Evolutionary conservation across 257 asterid genomes (phyloP), one percentile per base, ranked within the genome.

Genomic region (Forsythia viridissima): DNA sequence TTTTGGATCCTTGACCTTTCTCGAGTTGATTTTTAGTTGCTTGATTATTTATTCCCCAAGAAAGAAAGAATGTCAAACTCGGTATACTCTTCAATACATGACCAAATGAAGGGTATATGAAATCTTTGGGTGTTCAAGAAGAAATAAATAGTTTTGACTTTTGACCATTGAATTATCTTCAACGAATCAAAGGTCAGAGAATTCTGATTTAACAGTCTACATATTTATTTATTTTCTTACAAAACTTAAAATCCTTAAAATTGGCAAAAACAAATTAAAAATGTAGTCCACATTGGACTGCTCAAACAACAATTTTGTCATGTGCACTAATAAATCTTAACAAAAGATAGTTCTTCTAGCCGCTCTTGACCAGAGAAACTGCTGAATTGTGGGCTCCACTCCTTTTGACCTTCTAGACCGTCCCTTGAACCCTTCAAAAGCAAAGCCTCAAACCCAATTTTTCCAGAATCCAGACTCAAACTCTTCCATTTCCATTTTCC

Each of bases 341-440:
- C n/a, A 6, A 16, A 6, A 59, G 70, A 30, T 63, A 10, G 70
- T 63, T 67, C 68, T 68, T 75, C 79, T 15, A 39, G 77, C 84
- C 80, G 20, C 72, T 67, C 37, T 34, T 84, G 86, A 81, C 88
- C 79, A 10, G 30, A 8, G 44, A 72, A 59, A 3, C 34, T 39
- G 52, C 72, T 80, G 70, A 2, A 30, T 24, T 24, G 4, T 4
- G 70, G 18, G 70, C 40, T 24, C 70, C 18, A 63, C 70, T 24
- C 16, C 39, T 18, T 63, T 63, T 63, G 70, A 78, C 87, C 85
- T 84, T 80, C 88, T 72, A 80, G 76, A 15, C 51, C 41, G 70
- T 34, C 3, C 0, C 10, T 10, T 55, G 75, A 3, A 6, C 76
- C 73, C 77, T 51, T 69, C 83, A 73, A 24, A 63, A 63, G 39